These are phyloP conservation scores for Aspergillus indologenus DNA, from an alignment of 495 filamentous ascomycete species.

Conservation along the genomic window DNA sequence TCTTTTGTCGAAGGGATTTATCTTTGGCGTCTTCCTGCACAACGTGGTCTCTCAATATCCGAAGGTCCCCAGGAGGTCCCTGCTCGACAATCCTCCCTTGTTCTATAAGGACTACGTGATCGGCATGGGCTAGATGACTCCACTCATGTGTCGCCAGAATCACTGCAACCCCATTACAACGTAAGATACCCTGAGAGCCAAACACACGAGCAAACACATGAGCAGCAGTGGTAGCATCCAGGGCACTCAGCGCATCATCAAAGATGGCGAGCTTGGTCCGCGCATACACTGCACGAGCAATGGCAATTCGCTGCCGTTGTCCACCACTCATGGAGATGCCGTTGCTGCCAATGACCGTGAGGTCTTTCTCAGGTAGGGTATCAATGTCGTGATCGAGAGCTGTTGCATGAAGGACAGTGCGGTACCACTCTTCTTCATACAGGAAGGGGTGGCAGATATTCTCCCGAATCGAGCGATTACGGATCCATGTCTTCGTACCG, in stretches of 20 bases:
- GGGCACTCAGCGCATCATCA: background rate
- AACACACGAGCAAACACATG: background rate
- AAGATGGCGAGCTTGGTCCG: background rate
- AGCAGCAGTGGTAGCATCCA: background rate
- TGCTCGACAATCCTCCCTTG: background rate
- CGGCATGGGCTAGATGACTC: background rate
- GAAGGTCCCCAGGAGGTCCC: background rate
- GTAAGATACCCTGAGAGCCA: background rate
- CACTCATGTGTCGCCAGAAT: constrained; percentile 5
- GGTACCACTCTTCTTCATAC: constrained; percentile 33
- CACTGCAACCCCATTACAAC: background rate
- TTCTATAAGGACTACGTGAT: background rate
- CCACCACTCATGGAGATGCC: constrained; percentile 82
- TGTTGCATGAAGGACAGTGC: constrained; percentile 27
- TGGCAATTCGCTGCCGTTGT: constrained; percentile 66
- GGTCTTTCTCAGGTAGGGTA: constrained; percentile 54
- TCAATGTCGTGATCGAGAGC: constrained; percentile 29
- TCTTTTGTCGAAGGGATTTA: no score
- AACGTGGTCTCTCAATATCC: background rate
- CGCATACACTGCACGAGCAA: constrained; percentile 13
- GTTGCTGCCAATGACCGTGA: constrained; percentile 73
- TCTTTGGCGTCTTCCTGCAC: no score
- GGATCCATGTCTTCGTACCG: constrained; percentile 36
- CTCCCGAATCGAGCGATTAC: constrained; percentile 36
- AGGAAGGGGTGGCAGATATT: constrained; percentile 24